These are phyloP conservation scores for Pichia cactophila DNA, from an alignment of 1,139 yeast species.

Conservation along the genomic window DNA sequence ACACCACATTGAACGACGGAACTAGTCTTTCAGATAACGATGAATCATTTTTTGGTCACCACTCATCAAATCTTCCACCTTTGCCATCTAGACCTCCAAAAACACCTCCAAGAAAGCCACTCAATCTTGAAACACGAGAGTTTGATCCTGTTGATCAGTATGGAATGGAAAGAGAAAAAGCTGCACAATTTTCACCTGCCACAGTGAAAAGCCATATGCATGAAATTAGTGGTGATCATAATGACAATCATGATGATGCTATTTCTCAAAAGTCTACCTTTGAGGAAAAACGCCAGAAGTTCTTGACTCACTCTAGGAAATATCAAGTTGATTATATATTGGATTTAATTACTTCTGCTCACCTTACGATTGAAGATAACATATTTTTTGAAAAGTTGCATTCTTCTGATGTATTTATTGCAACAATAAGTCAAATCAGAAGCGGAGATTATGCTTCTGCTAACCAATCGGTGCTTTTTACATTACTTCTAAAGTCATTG, in stretches of 20 bases:
- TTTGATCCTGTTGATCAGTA: constrained; percentile 7
- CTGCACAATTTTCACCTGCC: constrained; percentile 18
- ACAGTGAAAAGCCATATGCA: constrained; percentile 9
- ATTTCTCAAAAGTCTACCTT: neutral
- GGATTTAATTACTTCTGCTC: constrained; percentile 6
- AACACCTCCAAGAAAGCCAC: constrained; percentile 5
- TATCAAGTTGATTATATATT: constrained; percentile 13
- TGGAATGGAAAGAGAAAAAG: constrained; percentile 16
- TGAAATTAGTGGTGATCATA: neutral
- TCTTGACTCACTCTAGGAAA: constrained; percentile 12
- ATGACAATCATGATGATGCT: neutral
- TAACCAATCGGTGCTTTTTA: constrained; percentile 15
- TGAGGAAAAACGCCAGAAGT: constrained; percentile 5
- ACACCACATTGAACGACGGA: neutral
- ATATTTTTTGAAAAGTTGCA: constrained; percentile 18
- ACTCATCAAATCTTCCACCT: constrained; percentile 3
- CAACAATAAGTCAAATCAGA: constrained; percentile 20
- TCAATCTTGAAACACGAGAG: neutral
- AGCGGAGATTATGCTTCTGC: constrained; percentile 16
- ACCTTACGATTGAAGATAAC: constrained; percentile 13
- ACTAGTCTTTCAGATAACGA: neutral
- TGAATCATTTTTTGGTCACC: neutral
- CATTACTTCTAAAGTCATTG: constrained; percentile 16
- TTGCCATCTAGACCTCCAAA: constrained; percentile 9
- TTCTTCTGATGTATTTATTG: constrained; percentile 17